phyloP scores from a whole-genome alignment of 2,329 filamentous ascomycete species.

The Coniochaeta ligniaria region DNA sequence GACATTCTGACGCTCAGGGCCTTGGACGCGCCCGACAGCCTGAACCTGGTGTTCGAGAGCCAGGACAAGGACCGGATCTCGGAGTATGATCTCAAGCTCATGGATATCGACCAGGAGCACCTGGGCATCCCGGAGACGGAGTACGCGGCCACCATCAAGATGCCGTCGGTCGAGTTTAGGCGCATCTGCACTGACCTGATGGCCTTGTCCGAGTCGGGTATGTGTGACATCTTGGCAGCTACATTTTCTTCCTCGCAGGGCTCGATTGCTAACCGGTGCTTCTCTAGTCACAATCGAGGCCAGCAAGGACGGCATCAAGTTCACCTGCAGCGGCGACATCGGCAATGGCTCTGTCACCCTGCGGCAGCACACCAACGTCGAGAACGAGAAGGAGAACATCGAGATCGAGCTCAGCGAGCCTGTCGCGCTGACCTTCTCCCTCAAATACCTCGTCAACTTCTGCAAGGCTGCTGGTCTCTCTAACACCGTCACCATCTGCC shows the following conservation, averaged over 20 bases:
- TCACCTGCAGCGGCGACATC: conserved; percentile 88
- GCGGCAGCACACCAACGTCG: conserved; percentile 78
- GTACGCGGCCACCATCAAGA: conserved; percentile 82
- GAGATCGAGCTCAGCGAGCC: conserved; percentile 88
- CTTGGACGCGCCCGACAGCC: conserved; percentile 89
- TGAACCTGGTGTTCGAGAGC: conserved; percentile 95
- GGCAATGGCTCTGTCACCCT: conserved; percentile 91
- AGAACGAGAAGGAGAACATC: conserved; percentile 81
- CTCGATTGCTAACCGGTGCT: not conserved
- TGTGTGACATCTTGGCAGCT: conserved; percentile 20
- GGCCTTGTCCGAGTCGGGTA: conserved; percentile 92
- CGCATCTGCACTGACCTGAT: conserved; percentile 90
- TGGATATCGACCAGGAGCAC: conserved; percentile 99
- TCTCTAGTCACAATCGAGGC: conserved; percentile 83
- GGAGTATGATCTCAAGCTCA: conserved; percentile 99
- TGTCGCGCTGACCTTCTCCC: conserved; percentile 90
- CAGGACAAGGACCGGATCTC: conserved; percentile 80
- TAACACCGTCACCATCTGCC: conserved; percentile 76
- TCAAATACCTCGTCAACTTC: conserved; percentile 99
- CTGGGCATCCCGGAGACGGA: conserved; percentile 98
- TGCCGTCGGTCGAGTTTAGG: conserved; percentile 87
- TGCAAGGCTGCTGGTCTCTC: conserved; percentile 93
- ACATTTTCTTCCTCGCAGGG: not conserved
- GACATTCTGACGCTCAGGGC: conserved; percentile 96
- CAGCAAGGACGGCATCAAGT: conserved; percentile 95